Base-by-base conservation (phyloP, 2,329 filamentous ascomycete species). In the Xylaria sp. region DNA sequence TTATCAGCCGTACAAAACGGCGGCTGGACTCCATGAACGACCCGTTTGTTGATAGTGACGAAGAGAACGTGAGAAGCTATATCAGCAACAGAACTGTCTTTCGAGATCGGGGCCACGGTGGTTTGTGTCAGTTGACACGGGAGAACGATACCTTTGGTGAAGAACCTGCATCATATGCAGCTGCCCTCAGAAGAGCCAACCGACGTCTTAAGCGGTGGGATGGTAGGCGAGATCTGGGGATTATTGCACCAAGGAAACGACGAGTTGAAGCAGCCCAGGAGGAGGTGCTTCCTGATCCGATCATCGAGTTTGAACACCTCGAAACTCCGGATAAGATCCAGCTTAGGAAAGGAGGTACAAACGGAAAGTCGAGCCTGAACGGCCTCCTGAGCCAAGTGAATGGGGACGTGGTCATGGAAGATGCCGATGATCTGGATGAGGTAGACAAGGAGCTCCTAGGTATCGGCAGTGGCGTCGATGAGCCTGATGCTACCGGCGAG, bases 61-160 rank as follows among this genome's bases (percentile, higher is more conserved):
- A 80, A 37, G 86, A 89, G 48, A 79, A 79, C 1, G 72, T 71
- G 13, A 65, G 70, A 61, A 68, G 48, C 59, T 65, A 72, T 46
- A 50, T 65, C 3, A 71, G 67, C 48, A 68, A 76, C 47, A 74
- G 69, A 35, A 61, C 63, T 2, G 59, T 71, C 16, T 86, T 86
- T 66, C 77, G 80, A 42, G 82, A 85, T 68, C 76, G 76, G 62
- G 84, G 85, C 5, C 77, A 85, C 56, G 83, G 80, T n/a, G 90
- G 86, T 1, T 79, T 90, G 46, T 83, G 82, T 55, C 85, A 83
- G 37, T 76, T 89, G 0, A 75, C 75, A 18, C 74, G 76, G 13
- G 89, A 92, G 70, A 74, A 79, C 0, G 87, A 91, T 62, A 90
- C 93, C 73, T 89, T 86, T 66, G 90, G 90, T 49, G 90, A 93